Evolutionary conservation across 106 monocot species (phyloP), one percentile per base, ranked within the genome.

Genomic region (Posidonia australis): DNA sequence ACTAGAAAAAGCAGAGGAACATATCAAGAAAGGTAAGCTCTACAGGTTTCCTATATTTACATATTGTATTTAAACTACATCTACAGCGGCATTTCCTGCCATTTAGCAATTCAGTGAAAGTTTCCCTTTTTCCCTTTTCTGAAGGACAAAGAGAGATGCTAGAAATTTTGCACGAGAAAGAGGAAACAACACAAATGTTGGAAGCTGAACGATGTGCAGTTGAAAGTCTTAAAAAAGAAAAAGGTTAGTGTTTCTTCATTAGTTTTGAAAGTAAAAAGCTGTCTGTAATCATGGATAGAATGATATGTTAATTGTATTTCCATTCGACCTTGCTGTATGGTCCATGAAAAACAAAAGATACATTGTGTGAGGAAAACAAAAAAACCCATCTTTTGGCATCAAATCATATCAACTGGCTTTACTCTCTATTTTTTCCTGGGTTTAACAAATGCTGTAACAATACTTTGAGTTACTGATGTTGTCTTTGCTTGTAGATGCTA

Each of bases 131-230:
- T 52, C 30, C 29, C 24, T 27, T 67, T 36, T 36, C 7, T 54
- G 20, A 47, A 98, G 98, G 87, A 25, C 75, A 85, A 67, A 72
- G 83, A 75, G 80, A 80, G 57, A 66, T 90, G 53, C 29, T 68
- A 49, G 56, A 82, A 54, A 72, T 90, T 46, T 71, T 60, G 58
- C 62, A 77, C 19, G 80, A 87, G 73, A 98, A 88, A 64, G 78
- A 79, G 46, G 83, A 91, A 77, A 65, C 68, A 46, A 81, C 81
- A 44, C 70, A 68, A 48, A 55, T 53, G 24, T 63, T 85, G 44
- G 81, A 43, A 67, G 66, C 79, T 67, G 72, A 81, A 67, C 53
- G 70, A 9, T 57, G 23, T 65, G 58, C 72, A 67, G 70, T 67
- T 66, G 67, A 79, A 44, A 70, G 69, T 58, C 58, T 75, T 41